Evolutionary conservation across 1,139 yeast genomes (phyloP), one percentile per base, ranked within the genome.

Genomic region (Hemisphaericaspora subhashii): DNA sequence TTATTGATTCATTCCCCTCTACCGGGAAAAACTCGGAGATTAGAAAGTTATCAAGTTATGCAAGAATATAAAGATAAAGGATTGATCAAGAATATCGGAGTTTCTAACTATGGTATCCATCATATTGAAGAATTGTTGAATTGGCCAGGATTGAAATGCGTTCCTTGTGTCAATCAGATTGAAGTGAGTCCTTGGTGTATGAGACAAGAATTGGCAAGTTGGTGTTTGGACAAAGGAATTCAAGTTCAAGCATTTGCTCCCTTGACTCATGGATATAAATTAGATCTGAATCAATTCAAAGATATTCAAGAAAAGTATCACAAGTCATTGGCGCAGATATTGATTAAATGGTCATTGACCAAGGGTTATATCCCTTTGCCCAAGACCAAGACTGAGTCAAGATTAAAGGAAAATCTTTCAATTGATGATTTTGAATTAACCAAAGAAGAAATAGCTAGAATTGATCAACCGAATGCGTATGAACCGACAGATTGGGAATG

Each of bases 121-220:
- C 89, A 83, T 53, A 53, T 84, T 12, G 64, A 78, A 45, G 85
- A 83, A 57, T 63, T 83, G 24, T 55, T 79, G 21, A 48, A 54
- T 9, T 81, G 84, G 81, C 61, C 68, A 0, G 74, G 67, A 1
- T 60, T 81, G 41, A 74, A 64, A 47, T 55, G 72, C 42, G 68
- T 66, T 42, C 92, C 90, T 0, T 82, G 54, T 9, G 76, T 79
- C 9, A 78, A 83, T 52, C 85, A 81, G 55, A 74, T 84, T 45
- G 90, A 84, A 58, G 74, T 84, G 13, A 80, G 86, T 45, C 92
- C 90, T 1, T 84, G 89, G 88, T 68, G 82, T 41, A 82, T 81
- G 86, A 68, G 88, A 50, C 66, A 68, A 29, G 83, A 83, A 28
- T 60, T 84, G 39, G 78, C 80, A 3, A 72, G 74, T 28, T 82